These are phyloP conservation scores for Harringtonia aguacate DNA, from an alignment of 2,329 filamentous ascomycete genomes.

Conservation along the genomic window DNA sequence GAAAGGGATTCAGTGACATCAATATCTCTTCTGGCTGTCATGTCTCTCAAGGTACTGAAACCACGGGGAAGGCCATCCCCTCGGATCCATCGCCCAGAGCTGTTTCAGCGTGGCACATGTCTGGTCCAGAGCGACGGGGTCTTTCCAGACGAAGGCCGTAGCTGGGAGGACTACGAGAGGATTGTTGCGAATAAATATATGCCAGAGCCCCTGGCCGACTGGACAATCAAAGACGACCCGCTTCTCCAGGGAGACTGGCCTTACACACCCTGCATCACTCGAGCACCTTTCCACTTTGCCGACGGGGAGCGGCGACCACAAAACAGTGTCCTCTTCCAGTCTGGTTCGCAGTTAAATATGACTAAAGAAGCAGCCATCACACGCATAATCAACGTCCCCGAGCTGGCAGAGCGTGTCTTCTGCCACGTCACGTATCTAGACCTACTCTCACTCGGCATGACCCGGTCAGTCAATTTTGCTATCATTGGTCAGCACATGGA, in stretches of 20 bases:
- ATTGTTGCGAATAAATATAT: neutral
- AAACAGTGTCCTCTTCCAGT: neutral
- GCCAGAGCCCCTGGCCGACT: neutral
- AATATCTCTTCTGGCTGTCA: no score
- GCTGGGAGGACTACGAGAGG: neutral
- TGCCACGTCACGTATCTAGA: neutral
- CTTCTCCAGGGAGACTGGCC: neutral
- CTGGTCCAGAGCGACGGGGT: neutral
- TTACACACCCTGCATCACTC: neutral
- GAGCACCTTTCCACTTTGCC: neutral
- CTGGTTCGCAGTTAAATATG: neutral
- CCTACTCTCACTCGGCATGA: neutral
- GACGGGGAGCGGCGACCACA: neutral
- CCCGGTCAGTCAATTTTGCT: neutral
- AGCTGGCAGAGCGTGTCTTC: neutral
- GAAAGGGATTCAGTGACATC: neutral
- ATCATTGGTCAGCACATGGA: neutral
- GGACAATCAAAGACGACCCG: neutral
- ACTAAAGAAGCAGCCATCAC: neutral
- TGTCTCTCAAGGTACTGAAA: no score
- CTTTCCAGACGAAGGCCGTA: neutral
- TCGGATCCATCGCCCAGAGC: no score
- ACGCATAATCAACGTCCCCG: neutral
- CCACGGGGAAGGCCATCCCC: no score
- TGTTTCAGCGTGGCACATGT: no score